A percentile compares a stretch with the other conserved stretches of the same genome.
Evolutionary conservation across 441 rosid species (phyloP).

Genomic region (Biscutella laevigata): DNA sequence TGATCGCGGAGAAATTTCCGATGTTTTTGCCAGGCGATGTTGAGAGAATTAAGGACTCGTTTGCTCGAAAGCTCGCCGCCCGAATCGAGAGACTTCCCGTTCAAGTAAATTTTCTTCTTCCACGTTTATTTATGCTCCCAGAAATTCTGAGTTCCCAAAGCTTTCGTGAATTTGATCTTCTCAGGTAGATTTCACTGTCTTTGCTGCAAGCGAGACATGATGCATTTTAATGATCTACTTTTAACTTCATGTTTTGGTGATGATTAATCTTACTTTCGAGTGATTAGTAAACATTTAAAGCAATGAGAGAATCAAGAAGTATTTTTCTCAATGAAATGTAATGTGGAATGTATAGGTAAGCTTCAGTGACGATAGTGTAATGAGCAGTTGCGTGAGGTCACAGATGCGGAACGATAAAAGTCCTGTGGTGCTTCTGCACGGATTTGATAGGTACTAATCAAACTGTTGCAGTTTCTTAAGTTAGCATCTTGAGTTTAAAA

Average conservation of each 20-base stretch:
- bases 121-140: background rate
- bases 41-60: conserved; percentile 48
- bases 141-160: no score
- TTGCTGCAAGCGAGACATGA: background rate
- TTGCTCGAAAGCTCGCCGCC: conserved; percentile 65
- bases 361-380: conserved; percentile 33
- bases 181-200: background rate
- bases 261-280: background rate
- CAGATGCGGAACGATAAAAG: conserved; percentile 25
- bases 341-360: conserved; percentile 35
- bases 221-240: no score
- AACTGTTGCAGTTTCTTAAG: background rate
- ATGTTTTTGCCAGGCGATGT: conserved; percentile 61
- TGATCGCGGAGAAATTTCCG: conserved; percentile 41
- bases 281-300: background rate
- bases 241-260: background rate
- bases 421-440: conserved; percentile 69
- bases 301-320: background rate
- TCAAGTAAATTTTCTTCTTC: conserved; percentile 15
- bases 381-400: conserved; percentile 77
- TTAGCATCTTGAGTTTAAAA: background rate
- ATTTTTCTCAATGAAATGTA: background rate
- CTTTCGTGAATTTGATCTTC: no score
- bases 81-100: conserved; percentile 74
- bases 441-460: conserved; percentile 62